phyloP scores from a whole-genome alignment of 164 flowering plant genomes.

The Berberis thunbergii region DNA sequence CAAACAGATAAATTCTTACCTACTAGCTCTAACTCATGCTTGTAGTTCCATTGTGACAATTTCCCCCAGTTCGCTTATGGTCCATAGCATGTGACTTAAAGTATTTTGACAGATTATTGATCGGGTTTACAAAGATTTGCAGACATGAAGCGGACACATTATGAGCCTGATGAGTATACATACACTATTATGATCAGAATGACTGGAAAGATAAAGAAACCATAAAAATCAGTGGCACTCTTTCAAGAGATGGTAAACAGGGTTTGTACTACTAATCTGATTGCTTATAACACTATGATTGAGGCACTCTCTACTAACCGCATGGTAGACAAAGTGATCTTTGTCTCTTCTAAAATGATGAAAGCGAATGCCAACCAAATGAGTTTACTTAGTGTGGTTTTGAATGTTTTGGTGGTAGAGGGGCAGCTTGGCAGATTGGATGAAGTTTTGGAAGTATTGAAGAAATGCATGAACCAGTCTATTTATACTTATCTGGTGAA shows the following conservation, averaged over 20 bases:
- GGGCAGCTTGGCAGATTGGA: constrained; percentile 67
- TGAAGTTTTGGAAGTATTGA: constrained; percentile 61
- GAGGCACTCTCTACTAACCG: constrained; percentile 55
- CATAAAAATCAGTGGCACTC: constrained; percentile 49
- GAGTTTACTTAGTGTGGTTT: constrained; percentile 72
- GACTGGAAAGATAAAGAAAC: constrained; percentile 58
- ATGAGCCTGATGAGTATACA: constrained; percentile 81
- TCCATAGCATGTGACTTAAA: constrained; percentile 39
- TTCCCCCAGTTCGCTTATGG: not conserved
- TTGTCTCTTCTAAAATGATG: constrained; percentile 76
- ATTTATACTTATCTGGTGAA: constrained; percentile 74
- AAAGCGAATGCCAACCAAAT: constrained; percentile 70
- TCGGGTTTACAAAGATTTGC: constrained; percentile 52
- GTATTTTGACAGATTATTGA: constrained; percentile 51
- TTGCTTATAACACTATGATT: constrained; percentile 76
- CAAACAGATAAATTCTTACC: not conserved
- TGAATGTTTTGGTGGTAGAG: constrained; percentile 50
- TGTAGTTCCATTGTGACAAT: no score
- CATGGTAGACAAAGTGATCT: constrained; percentile 61
- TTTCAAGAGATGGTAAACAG: constrained; percentile 76
- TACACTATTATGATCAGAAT: constrained; percentile 80
- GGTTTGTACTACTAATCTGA: constrained; percentile 47
- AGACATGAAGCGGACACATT: constrained; percentile 73
- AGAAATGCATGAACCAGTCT: constrained; percentile 53
- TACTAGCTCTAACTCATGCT: not conserved